Evolutionary conservation across 768 basidiomycete genomes (phyloP).

Genomic region (Hygrocybe coccinea): DNA sequence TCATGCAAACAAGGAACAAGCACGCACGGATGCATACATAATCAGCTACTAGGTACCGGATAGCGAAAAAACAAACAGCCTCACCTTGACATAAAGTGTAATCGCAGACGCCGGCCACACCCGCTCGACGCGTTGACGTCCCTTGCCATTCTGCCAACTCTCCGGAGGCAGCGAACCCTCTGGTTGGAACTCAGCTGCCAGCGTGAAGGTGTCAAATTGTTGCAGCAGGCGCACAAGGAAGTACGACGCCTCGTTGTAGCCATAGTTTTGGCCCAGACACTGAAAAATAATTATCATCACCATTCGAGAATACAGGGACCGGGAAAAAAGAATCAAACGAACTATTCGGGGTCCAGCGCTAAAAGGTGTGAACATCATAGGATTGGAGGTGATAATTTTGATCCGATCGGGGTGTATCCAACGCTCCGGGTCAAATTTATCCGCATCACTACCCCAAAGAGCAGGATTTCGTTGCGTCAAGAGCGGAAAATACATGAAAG

Average conservation of each 20-base stretch:
- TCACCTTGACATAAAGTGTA: conserved; percentile 63
- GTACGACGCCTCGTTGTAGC: conserved; percentile 71
- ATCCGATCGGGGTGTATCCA: conserved; percentile 64
- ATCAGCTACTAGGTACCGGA: no score
- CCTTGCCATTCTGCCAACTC: conserved; percentile 48
- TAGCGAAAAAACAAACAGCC: conserved; percentile 15
- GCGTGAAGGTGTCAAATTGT: conserved; percentile 52
- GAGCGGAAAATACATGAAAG: conserved; percentile 55
- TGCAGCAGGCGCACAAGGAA: conserved; percentile 66
- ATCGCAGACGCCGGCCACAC: conserved; percentile 61
- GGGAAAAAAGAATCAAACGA: conserved; percentile 15
- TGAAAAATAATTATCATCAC: conserved; percentile 21
- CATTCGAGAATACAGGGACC: neutral
- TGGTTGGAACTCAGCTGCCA: conserved; percentile 61
- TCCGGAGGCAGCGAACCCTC: conserved; percentile 54
- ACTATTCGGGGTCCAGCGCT: conserved; percentile 64
- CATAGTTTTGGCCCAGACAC: conserved; percentile 73
- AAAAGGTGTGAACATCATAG: conserved; percentile 70
- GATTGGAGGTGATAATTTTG: conserved; percentile 48
- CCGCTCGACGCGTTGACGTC: conserved; percentile 51
- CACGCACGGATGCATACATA: conserved; percentile 9
- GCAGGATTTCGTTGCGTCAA: conserved; percentile 62
- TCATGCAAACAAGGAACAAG: neutral
- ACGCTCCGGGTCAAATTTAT: conserved; percentile 73
- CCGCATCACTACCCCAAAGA: conserved; percentile 72